Base-by-base conservation (phyloP, 805 yeast species). In the Ogataea salicorniae region DNA sequence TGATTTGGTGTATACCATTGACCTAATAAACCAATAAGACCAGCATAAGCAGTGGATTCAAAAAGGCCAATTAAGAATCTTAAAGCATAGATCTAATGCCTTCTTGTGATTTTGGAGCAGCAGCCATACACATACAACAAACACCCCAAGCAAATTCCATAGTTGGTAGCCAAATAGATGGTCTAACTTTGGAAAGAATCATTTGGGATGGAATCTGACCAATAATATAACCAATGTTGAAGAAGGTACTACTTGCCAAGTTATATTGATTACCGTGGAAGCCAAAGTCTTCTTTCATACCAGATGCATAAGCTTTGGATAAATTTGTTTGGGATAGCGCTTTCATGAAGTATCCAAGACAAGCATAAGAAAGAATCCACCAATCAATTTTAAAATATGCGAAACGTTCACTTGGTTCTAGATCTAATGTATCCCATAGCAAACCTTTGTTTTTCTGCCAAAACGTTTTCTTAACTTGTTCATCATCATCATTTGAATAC, bases 11-110 rank as follows among this genome's bases (percentile, higher is more conserved):
- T 72, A 62, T 77, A 77, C 75, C 78, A 80, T 13, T 78, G 71
- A 13, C 85, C 87, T 56, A 73, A 65, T 42, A 80, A 64, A 54
- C 77, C 80, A 53, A 80, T 84, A 46, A 80, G 68, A 17, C 81
- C 82, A 15, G 88, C 83, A 66, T 77, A 71, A 59, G 71, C 75
- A 16, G 83, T 79, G 5, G 86, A 76, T 59, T 87, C 91, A 58
- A 81, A 77, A 0, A 78, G 76, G 42, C 85, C 89, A 50, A 83
- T 69, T 34, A 84, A 69, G 55, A 83, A 84, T 47, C 91, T 68
- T 40, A 80, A 66, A 1, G 77, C 87, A 62, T 80, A 76, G 37
- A 85, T 64, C 78, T 7, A 67, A 68, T 16, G 75, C 74, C 18
- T 67, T 69, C 22, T 73, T 68, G 18, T 76, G 47, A 42, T 18